Evolutionary conservation across 2,329 filamentous ascomycete species (phyloP).

Genomic region (Fusarium avenaceum): DNA sequence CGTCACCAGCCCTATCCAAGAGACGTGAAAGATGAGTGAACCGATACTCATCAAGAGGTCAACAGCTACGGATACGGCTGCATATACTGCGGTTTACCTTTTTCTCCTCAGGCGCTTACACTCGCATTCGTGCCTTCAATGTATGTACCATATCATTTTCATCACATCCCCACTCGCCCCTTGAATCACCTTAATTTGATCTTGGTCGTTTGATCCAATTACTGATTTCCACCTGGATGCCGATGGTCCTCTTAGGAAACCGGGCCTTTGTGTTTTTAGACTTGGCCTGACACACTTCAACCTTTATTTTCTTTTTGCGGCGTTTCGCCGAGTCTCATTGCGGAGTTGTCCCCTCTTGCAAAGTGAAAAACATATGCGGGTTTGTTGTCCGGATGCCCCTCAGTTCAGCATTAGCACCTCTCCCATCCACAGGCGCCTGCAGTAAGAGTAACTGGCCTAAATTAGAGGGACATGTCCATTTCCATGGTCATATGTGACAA

Average conservation of each 20-base stretch:
- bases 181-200: slow-evolving; percentile 35
- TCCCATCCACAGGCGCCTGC: slow-evolving; percentile 15
- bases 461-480: slow-evolving; percentile 5
- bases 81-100: background rate
- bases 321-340: slow-evolving; percentile 25
- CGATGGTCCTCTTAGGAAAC: slow-evolving; percentile 6
- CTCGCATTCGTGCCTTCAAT: slow-evolving; percentile 5
- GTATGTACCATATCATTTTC: slow-evolving; percentile 15
- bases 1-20: background rate
- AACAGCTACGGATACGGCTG: slow-evolving; percentile 10
- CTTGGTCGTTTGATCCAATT: slow-evolving; percentile 9
- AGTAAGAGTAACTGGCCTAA: slow-evolving; percentile 21
- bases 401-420: slow-evolving; percentile 34
- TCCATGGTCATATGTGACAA: slow-evolving; percentile 23
- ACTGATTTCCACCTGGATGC: slow-evolving; percentile 1
- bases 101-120: slow-evolving; percentile 20
- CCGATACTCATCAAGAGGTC: slow-evolving; percentile 3
- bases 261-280: slow-evolving; percentile 15
- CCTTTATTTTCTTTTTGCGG: slow-evolving; percentile 15
- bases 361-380: slow-evolving; percentile 20
- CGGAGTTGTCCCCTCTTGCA: slow-evolving; percentile 13
- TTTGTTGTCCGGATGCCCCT: slow-evolving; percentile 19
- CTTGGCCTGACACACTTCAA: slow-evolving; percentile 29
- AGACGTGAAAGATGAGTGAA: slow-evolving; percentile 2
- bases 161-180: slow-evolving; percentile 40